phyloP scores from a whole-genome alignment of 2,329 filamentous ascomycete species.

The Fusarium compactum region DNA sequence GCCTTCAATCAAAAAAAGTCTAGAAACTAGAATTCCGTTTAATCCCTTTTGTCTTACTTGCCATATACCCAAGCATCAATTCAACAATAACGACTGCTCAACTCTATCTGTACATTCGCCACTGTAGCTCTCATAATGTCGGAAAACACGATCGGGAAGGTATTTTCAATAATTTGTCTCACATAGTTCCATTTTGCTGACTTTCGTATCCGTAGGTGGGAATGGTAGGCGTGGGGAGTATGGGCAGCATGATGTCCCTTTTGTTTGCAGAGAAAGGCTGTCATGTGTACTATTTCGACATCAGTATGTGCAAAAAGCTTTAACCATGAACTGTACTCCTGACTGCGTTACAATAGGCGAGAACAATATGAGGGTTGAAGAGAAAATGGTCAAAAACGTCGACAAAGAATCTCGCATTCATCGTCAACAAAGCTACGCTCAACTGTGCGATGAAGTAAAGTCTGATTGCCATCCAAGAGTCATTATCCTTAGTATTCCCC shows the following conservation, averaged over 20 bases:
- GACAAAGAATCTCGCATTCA: not conserved
- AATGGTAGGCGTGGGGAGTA: slow-evolving; percentile 5
- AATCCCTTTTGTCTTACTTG: too few species aligned
- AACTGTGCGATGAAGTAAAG: not conserved
- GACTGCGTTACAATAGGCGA: not conserved
- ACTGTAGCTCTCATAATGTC: not conserved
- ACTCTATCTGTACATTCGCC: not conserved
- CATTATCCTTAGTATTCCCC: slow-evolving; percentile 4
- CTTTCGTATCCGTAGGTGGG: not conserved
- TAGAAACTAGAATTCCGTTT: too few species aligned
- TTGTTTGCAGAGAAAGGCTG: slow-evolving; percentile 7
- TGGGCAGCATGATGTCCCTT: slow-evolving; percentile 7
- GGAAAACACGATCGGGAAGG: not conserved
- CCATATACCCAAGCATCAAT: not conserved
- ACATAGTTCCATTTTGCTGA: not conserved
- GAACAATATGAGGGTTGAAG: not conserved
- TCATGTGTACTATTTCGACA: slow-evolving; percentile 7
- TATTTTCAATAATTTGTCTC: fast-evolving
- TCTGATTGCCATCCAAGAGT: not conserved
- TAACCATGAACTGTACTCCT: too few species aligned
- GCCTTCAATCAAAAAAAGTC: too few species aligned
- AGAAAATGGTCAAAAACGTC: not conserved
- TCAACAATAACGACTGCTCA: too few species aligned
- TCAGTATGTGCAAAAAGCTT: not conserved
- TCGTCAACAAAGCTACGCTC: not conserved